A percentile compares a stretch with the other conserved stretches of the same genome.
Conservation (phyloP, 2,329 filamentous ascomycete species). For the Fusarium marasasianum region DNA sequence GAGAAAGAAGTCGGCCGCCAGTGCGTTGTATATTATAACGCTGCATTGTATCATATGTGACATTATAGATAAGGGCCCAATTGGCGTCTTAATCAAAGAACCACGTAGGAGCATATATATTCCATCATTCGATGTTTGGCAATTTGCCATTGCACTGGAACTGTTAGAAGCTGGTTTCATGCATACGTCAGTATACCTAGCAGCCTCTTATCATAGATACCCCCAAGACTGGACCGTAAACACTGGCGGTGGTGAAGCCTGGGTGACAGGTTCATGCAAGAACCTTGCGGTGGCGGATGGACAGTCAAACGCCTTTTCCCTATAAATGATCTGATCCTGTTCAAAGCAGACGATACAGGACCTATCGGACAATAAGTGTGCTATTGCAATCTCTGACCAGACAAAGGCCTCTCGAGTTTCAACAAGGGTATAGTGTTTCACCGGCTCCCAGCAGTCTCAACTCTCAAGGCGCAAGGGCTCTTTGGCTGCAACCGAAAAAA, state of each 20-base stretch:
- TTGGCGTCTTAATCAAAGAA: constrained; percentile 28
- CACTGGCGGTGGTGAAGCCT: background rate
- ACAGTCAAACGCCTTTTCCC: background rate
- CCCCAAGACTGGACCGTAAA: background rate
- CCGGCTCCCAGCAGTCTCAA: background rate
- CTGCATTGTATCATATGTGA: constrained; percentile 49
- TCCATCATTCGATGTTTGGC: background rate
- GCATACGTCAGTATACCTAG: background rate
- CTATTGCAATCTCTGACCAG: background rate
- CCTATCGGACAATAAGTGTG: background rate
- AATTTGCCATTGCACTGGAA: background rate
- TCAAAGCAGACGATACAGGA: background rate
- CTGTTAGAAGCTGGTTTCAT: background rate
- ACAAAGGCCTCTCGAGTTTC: constrained; percentile 1
- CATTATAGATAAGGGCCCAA: constrained; percentile 40
- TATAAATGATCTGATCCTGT: background rate
- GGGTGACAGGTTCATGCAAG: background rate
- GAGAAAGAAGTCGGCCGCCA: constrained; percentile 26
- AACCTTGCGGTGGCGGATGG: background rate
- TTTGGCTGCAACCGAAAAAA: background rate
- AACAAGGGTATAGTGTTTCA: constrained; percentile 12
- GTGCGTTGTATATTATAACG: constrained; percentile 45
- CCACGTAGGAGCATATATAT: constrained; percentile 10
- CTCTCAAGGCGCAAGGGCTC: background rate
- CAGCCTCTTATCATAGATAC: background rate